A percentile compares a stretch with the other conserved stretches of the same genome.
phyloP scores from a whole-genome alignment of 2,329 filamentous ascomycete species.

The Arthrobotrys iridis region DNA sequence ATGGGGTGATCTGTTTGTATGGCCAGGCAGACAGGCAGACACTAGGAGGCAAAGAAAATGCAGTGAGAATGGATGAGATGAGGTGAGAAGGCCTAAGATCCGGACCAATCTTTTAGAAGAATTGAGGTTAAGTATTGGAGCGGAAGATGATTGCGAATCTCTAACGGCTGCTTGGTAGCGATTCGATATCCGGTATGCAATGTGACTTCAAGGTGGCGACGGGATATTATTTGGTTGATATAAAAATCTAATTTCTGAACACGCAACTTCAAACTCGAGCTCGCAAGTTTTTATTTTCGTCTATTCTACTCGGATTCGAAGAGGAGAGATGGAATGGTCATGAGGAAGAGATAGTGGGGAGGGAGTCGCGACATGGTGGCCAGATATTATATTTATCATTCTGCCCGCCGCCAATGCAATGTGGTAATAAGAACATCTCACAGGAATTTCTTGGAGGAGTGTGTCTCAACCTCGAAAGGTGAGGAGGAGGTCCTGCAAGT shows the following conservation, averaged over 20 bases:
- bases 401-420: conserved; percentile 16
- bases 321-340: not conserved
- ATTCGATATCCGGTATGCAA: not conserved
- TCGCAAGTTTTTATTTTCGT: conserved; percentile 5
- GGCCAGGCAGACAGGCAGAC: not conserved
- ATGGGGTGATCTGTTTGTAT: conserved; percentile 14
- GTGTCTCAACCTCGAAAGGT: conserved; percentile 31
- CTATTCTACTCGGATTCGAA: not conserved
- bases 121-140: not conserved
- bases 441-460: conserved; percentile 32
- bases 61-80: conserved; percentile 4
- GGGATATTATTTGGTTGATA: not conserved
- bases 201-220: not conserved
- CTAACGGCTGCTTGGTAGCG: conserved; percentile 1
- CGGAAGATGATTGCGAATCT: not conserved
- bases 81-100: not conserved
- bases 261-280: not conserved
- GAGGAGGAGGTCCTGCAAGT: conserved; percentile 44
- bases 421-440: conserved; percentile 24
- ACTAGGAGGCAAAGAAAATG: conserved; percentile 4
- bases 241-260: not conserved
- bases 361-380: conserved; percentile 48
- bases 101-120: not conserved
- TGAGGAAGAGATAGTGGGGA: conserved; percentile 4
- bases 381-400: conserved; percentile 47